Evolutionary conservation across 2,329 filamentous ascomycete species (phyloP), one percentile per base, ranked within the genome.

Genomic region (Ciborinia camelliae): DNA sequence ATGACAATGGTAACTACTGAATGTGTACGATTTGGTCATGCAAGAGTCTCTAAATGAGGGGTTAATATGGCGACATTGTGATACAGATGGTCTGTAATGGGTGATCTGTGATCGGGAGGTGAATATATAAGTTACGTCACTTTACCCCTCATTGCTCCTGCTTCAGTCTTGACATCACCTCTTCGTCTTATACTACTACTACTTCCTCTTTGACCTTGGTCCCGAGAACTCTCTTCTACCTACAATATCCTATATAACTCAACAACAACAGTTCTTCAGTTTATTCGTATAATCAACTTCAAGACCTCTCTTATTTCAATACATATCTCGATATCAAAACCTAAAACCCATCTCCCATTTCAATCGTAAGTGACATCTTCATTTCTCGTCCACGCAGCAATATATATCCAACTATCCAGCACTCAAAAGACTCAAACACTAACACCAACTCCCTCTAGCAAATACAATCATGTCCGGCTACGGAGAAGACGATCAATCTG

Each of bases 401-500:
- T 3, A 20, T 10, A 26, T 8, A 12, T 12, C 15, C 23, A 30
- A 55, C 4, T 28, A 30, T 45, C 41, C 4, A 23, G 20, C n/a
- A 26, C 7, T 15, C 30, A 10, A 9, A 23, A n/a, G 12, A 26
- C 7, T 15, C 30, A 10, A 9, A 28, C 5, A 32, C 3, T 32
- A 18, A 23, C 12, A 3, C 6, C 2, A 37, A 20, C 23, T 3
- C 6, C 14, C 20, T 15, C 7, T 15, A 41, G 26, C 45, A 26
- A 48, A 20, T n/a, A 39, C 14, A 57, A 63, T 18, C 47, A 62
- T 62, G 59, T 60, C 57, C 30, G 32, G 6, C 30, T 50, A 60
- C 57, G 43, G n/a, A 20, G 37, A 60, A 15, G 41, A 63, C 12
- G 41, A 63, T 55, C 61, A 57, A 48, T 63, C 61, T 6, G 41